Percentiles rank a stretch among this genome's conserved stretches.
Conservation (phyloP, 176 grass and related monocot species). For the Triticum turgidum region DNA sequence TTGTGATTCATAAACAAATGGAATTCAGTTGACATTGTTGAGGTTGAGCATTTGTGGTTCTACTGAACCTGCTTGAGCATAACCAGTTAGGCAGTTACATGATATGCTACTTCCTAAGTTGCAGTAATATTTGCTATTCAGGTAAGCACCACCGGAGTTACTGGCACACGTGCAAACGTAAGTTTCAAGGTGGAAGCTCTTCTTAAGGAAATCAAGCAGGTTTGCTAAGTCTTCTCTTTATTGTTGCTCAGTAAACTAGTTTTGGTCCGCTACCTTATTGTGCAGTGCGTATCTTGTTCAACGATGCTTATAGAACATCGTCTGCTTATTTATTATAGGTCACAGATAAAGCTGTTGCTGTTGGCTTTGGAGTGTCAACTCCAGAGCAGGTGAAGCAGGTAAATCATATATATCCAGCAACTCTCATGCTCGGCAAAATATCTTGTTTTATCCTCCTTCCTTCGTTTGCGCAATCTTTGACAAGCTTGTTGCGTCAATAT, state of each 20-base stretch:
- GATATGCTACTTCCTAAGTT: slow-evolving; percentile 5
- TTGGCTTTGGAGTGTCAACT: slow-evolving; percentile 94
- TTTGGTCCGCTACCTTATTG: not conserved
- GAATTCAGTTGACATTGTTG: not conserved
- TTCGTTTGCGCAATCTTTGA: not conserved
- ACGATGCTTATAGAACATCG: slow-evolving; percentile 15
- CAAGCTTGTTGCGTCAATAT: not conserved
- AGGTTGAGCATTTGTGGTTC: not conserved
- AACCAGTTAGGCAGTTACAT: not conserved
- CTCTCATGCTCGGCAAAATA: slow-evolving; percentile 16
- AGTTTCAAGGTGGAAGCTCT: slow-evolving; percentile 78
- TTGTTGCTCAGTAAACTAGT: not conserved
- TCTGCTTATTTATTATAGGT: slow-evolving; percentile 44
- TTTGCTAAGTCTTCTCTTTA: slow-evolving; percentile 16
- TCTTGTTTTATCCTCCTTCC: not conserved
- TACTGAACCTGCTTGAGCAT: not conserved
- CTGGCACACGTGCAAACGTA: slow-evolving; percentile 72
- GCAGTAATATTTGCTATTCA: slow-evolving; percentile 35
- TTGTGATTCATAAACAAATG: slow-evolving; percentile 13
- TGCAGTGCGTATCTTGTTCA: not conserved
- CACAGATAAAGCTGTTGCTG: slow-evolving; percentile 87
- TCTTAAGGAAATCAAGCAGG: slow-evolving; percentile 92
- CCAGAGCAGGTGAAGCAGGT: slow-evolving; percentile 97
- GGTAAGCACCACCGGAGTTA: slow-evolving; percentile 96
- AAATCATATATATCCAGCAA: not conserved